phyloP scores from a whole-genome alignment of 2,329 filamentous ascomycete genomes.

The Lachnellula arida region DNA sequence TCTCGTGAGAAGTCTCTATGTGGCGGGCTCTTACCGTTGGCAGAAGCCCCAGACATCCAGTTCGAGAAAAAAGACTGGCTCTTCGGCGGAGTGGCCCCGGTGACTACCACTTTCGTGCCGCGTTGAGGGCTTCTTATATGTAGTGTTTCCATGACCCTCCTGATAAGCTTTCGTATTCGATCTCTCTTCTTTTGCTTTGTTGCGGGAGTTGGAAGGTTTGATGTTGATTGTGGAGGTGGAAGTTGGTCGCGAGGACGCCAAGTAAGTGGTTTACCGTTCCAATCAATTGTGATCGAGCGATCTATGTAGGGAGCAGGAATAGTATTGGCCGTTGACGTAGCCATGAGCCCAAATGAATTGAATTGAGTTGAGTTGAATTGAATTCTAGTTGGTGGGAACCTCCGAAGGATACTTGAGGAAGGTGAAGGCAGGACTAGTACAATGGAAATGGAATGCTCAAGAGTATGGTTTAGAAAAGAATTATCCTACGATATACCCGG shows the following conservation, averaged over 20 bases:
- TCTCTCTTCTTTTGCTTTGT: not conserved
- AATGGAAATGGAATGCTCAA: no score
- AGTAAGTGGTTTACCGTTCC: not conserved
- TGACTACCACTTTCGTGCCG: not conserved
- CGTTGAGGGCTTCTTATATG: not conserved
- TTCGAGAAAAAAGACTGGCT: not conserved
- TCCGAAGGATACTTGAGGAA: not conserved
- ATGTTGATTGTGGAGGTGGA: not conserved
- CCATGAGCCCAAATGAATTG: not conserved
- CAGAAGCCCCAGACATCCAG: not conserved
- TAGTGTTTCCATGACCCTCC: not conserved
- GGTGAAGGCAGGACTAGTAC: no score
- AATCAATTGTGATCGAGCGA: not conserved
- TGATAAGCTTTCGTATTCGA: not conserved
- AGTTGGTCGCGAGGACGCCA: not conserved
- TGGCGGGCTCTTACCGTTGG: not conserved
- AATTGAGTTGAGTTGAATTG: not conserved
- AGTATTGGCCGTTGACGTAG: not conserved
- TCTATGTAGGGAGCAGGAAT: not conserved
- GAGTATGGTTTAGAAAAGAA: not conserved
- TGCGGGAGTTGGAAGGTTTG: not conserved
- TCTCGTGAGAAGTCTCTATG: not conserved
- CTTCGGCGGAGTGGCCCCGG: not conserved
- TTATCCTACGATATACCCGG: not conserved
- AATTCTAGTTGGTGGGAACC: not conserved